Evolutionary conservation across 1,284 basidiomycete genomes (phyloP).

Genomic region (Tylopilus sp.): DNA sequence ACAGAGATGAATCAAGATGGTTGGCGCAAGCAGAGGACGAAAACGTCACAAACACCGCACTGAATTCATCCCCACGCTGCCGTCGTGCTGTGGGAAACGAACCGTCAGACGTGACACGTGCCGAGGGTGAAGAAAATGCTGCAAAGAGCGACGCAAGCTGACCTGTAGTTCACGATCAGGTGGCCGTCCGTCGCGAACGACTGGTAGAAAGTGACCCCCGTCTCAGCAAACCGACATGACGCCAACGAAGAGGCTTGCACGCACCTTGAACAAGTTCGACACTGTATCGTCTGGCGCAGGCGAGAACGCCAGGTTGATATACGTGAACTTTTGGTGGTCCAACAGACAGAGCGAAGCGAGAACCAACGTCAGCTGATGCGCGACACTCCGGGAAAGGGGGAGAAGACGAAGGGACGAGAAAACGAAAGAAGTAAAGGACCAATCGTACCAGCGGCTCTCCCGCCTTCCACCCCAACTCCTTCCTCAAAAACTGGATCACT

Average conservation of each 20-base stretch:
- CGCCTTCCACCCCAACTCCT: constrained; percentile 85
- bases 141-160: constrained; percentile 18
- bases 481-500: constrained; percentile 90
- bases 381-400: neutral
- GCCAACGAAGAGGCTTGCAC: neutral
- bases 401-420: neutral
- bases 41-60: neutral
- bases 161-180: constrained; percentile 96
- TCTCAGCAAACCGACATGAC: constrained; percentile 4
- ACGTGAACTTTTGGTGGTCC: constrained; percentile 74
- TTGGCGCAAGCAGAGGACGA: neutral
- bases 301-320: constrained; percentile 96
- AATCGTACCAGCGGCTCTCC: constrained; percentile 80
- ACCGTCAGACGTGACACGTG: constrained; percentile 5
- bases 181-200: constrained; percentile 92
- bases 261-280: constrained; percentile 81
- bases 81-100: constrained; percentile 47
- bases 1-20: neutral
- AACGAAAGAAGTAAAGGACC: neutral
- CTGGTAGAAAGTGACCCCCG: constrained; percentile 37
- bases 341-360: neutral
- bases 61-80: constrained; percentile 62
- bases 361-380: neutral
- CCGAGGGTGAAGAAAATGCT: neutral
- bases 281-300: constrained; percentile 84